A percentile compares a stretch with the other conserved stretches of the same genome.
Conservation (phyloP, 352 stramenopile species). For the Globisporangium paroecandrum region DNA sequence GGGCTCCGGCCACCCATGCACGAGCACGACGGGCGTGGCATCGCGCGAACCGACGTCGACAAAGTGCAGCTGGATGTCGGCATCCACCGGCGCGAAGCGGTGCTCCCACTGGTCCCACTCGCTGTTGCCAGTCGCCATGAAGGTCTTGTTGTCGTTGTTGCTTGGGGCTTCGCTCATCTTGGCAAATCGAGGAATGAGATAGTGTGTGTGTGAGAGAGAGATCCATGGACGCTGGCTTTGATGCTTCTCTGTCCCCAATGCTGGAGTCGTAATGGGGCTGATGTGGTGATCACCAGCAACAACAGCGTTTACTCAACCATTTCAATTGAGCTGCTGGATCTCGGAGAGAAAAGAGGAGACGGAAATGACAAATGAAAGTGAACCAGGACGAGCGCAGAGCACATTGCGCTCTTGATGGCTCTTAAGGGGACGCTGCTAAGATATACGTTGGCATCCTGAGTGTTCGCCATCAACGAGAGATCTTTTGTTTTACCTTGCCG, state of each 20-base stretch:
- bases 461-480: too few relatives aligned
- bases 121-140: not conserved
- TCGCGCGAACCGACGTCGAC: slow-evolving; percentile 40
- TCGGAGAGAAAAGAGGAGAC: not conserved
- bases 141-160: not conserved
- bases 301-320: not conserved
- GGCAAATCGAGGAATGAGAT: not conserved
- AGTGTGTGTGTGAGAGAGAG: not conserved
- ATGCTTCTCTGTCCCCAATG: not conserved
- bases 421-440: too few relatives aligned
- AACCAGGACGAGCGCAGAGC: too few relatives aligned
- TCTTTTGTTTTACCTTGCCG: too few relatives aligned
- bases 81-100: slow-evolving; percentile 14
- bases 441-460: too few relatives aligned
- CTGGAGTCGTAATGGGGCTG: not conserved
- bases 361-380: not conserved
- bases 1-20: slow-evolving; percentile 60
- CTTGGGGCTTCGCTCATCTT: not conserved
- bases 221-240: not conserved
- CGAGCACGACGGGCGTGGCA: slow-evolving; percentile 43
- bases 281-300: not conserved
- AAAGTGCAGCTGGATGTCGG: slow-evolving; percentile 23
- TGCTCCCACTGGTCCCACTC: slow-evolving; percentile 11
- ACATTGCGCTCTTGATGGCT: too few relatives aligned
- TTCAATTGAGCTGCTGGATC: not conserved